Percentiles rank a stretch among this genome's conserved stretches.
Conservation (phyloP, 371 early-diverging fungal genomes). For the Entomophthora muscae region DNA sequence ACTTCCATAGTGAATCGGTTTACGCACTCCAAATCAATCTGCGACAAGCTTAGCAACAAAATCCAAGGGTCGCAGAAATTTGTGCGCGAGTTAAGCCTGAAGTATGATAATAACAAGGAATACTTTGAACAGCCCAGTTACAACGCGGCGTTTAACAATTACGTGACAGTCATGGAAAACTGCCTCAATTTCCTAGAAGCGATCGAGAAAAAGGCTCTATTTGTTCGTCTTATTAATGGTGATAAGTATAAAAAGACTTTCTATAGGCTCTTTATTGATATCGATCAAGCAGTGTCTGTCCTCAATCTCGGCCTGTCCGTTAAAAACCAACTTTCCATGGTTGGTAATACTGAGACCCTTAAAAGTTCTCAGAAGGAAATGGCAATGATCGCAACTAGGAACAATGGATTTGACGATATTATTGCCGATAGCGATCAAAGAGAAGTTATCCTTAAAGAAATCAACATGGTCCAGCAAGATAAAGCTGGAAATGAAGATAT, state of each 20-base stretch:
- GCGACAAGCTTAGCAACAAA: conserved; percentile 5
- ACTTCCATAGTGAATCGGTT: neutral
- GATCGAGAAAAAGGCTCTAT: conserved; percentile 1
- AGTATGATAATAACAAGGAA: neutral
- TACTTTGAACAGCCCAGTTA: conserved; percentile 5
- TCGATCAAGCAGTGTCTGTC: conserved; percentile 7
- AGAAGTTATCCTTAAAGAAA: conserved; percentile 2
- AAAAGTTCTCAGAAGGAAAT: neutral
- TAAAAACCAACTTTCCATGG: neutral
- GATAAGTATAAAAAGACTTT: conserved; percentile 8
- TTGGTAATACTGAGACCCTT: neutral
- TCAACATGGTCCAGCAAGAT: neutral
- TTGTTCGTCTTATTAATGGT: conserved; percentile 6
- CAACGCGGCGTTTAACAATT: conserved; percentile 3
- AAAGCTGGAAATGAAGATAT: neutral
- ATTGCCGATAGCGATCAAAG: neutral
- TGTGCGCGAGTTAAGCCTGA: neutral
- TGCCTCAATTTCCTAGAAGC: neutral
- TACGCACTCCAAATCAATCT: neutral
- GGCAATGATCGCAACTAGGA: neutral
- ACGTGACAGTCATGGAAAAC: conserved; percentile 3
- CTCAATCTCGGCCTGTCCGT: neutral
- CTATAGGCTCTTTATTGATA: conserved; percentile 7
- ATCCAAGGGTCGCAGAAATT: neutral
- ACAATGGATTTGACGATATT: neutral